A percentile compares a stretch with the other conserved stretches of the same genome.
phyloP scores from a whole-genome alignment of 2,329 filamentous ascomycete species.

The Penicillium freii region DNA sequence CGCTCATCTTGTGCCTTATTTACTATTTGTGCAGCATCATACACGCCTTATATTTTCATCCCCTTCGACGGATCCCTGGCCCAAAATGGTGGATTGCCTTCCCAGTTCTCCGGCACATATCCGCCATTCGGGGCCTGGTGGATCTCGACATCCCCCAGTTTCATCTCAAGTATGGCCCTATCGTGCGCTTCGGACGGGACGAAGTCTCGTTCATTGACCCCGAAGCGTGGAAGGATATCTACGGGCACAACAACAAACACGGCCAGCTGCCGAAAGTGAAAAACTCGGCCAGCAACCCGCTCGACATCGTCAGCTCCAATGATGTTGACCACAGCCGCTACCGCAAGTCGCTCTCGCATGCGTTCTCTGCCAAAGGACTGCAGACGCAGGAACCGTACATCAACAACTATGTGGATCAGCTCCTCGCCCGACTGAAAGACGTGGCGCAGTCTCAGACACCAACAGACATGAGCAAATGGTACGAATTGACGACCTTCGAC shows the following conservation, averaged over 20 bases:
- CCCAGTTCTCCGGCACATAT: slow-evolving; percentile 13
- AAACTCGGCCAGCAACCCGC: not conserved
- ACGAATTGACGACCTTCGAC: too few relatives aligned
- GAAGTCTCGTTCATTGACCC: slow-evolving; percentile 32
- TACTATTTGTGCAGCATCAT: not conserved
- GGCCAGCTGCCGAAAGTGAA: slow-evolving; percentile 12
- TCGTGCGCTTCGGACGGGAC: slow-evolving; percentile 33
- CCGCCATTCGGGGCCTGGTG: slow-evolving; percentile 4
- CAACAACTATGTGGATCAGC: slow-evolving; percentile 28
- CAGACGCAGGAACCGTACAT: slow-evolving; percentile 37
- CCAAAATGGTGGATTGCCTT: slow-evolving; percentile 19
- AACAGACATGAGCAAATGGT: too few relatives aligned
- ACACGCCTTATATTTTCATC: slow-evolving; percentile 9
- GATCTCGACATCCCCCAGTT: slow-evolving; percentile 8
- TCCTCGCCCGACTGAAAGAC: slow-evolving; percentile 24
- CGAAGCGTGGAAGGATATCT: slow-evolving; percentile 31
- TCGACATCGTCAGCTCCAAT: slow-evolving; percentile 16
- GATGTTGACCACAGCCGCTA: slow-evolving; percentile 23
- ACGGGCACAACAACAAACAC: slow-evolving; percentile 16
- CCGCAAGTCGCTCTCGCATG: slow-evolving; percentile 34
- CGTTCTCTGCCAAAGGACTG: slow-evolving; percentile 43
- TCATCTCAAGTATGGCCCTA: slow-evolving; percentile 13
- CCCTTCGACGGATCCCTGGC: slow-evolving; percentile 13
- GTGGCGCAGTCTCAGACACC: too few relatives aligned
- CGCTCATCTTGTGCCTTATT: too few relatives aligned